These are phyloP conservation scores for Picea engelmannii DNA, from an alignment of 83 land plant species.

Conservation along the genomic window DNA sequence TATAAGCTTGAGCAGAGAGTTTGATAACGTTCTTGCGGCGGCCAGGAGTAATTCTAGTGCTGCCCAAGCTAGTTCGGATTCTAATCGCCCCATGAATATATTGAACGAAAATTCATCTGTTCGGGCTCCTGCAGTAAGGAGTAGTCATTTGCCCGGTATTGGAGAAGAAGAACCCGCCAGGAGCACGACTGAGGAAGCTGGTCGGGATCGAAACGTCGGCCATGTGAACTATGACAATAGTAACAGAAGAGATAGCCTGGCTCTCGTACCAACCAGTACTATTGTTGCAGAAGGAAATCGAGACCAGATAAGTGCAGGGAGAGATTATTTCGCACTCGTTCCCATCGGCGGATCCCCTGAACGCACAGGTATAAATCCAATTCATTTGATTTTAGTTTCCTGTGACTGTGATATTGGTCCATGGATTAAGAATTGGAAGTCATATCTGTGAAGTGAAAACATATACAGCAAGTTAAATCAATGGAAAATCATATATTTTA, in stretches of 20 bases:
- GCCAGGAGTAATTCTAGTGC: neutral
- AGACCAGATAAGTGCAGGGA: neutral
- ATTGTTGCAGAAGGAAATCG: neutral
- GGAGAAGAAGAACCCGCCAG: constrained; percentile 52
- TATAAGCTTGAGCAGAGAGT: constrained; percentile 13
- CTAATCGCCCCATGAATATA: constrained; percentile 10
- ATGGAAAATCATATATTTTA: too few species aligned
- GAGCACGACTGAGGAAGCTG: constrained; percentile 31
- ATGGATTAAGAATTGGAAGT: too few species aligned
- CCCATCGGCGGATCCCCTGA: neutral
- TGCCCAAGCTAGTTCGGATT: constrained; percentile 30
- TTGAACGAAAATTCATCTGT: neutral
- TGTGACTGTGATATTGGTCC: too few species aligned
- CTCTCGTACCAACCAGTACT: constrained; percentile 6
- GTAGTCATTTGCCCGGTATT: constrained; percentile 1
- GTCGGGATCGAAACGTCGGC: neutral
- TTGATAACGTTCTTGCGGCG: neutral
- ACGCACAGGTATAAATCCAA: neutral
- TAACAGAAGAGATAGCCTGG: constrained; percentile 1
- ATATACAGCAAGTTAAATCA: too few species aligned
- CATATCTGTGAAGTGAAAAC: too few species aligned
- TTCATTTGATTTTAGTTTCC: too few species aligned
- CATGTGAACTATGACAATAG: neutral
- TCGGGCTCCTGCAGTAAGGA: neutral
- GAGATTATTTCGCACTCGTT: constrained; percentile 14